Conservation (phyloP, 1,284 basidiomycete species). For the Stereum hirsutum region DNA sequence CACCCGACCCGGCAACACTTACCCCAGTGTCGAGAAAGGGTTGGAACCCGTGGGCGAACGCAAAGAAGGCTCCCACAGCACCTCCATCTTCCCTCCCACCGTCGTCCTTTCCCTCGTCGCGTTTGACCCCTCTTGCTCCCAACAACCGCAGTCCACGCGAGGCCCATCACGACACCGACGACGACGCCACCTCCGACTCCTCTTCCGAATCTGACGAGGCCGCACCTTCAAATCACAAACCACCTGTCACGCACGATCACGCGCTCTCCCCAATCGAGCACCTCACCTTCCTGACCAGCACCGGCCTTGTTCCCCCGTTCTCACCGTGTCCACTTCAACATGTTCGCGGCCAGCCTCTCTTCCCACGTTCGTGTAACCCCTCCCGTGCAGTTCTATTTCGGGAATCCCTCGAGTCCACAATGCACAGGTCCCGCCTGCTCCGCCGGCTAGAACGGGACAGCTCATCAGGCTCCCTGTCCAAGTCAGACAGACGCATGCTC, state of each 20-base stretch:
- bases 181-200: conserved; percentile 13
- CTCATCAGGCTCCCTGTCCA: conserved; percentile 31
- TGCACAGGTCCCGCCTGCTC: conserved; percentile 44
- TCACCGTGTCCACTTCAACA: conserved; percentile 46
- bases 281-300: conserved; percentile 22
- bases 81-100: conserved; percentile 9
- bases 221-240: conserved; percentile 6
- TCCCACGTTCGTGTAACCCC: conserved; percentile 55
- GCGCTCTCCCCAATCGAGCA: conserved; percentile 17
- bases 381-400: conserved; percentile 26
- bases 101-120: conserved; percentile 13
- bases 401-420: conserved; percentile 32
- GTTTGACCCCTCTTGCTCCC: conserved; percentile 9
- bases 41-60: conserved; percentile 42
- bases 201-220: conserved; percentile 10
- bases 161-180: conserved; percentile 8
- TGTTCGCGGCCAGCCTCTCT: conserved; percentile 31
- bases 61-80: conserved; percentile 23
- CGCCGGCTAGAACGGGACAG: conserved; percentile 30
- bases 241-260: conserved; percentile 4
- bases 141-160: conserved; percentile 15
- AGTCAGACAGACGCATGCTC: conserved; percentile 38
- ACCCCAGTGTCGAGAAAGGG: conserved; percentile 19
- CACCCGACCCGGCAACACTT: conserved; percentile 10
- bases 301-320: conserved; percentile 18